Evolutionary conservation across 2,329 filamentous ascomycete genomes (phyloP).

Genomic region (Escovopsis weberi): DNA sequence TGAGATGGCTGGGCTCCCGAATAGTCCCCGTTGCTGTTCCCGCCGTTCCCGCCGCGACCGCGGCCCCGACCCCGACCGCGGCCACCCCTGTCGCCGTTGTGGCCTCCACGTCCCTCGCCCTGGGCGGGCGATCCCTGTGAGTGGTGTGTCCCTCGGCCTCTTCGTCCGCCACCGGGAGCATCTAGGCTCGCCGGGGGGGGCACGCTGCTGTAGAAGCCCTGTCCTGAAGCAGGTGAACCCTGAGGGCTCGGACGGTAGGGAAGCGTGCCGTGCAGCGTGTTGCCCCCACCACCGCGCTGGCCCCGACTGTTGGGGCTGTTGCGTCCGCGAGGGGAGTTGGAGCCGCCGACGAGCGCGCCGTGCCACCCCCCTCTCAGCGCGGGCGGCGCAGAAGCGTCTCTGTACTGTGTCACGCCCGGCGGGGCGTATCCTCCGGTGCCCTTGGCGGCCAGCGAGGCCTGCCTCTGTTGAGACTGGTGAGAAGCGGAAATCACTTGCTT

Average conservation of each 20-base stretch:
- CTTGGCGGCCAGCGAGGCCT: slow-evolving; percentile 29
- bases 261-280: slow-evolving; percentile 35
- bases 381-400: slow-evolving; percentile 39
- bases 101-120: slow-evolving; percentile 10
- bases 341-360: slow-evolving; percentile 36
- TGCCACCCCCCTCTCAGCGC: slow-evolving; percentile 44
- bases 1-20: slow-evolving; percentile 10
- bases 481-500: slow-evolving; percentile 65
- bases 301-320: slow-evolving; percentile 23
- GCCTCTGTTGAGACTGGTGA: slow-evolving; percentile 34
- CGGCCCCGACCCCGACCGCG: slow-evolving; percentile 20
- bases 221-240: slow-evolving; percentile 7
- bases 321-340: slow-evolving; percentile 22
- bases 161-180: no score
- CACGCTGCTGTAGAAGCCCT: no score
- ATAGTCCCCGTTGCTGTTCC: slow-evolving; percentile 8
- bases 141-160: no score
- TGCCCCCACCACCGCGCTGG: slow-evolving; percentile 24
- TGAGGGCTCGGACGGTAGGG: slow-evolving; percentile 33
- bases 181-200: no score
- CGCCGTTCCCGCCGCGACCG: slow-evolving; percentile 4
- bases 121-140: no score
- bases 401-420: slow-evolving; percentile 47
- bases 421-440: slow-evolving; percentile 40
- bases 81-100: slow-evolving; percentile 11